A percentile compares a stretch with the other conserved stretches of the same genome.
phyloP scores from a whole-genome alignment of 495 filamentous ascomycete species.

The Penicillium turbatum region DNA sequence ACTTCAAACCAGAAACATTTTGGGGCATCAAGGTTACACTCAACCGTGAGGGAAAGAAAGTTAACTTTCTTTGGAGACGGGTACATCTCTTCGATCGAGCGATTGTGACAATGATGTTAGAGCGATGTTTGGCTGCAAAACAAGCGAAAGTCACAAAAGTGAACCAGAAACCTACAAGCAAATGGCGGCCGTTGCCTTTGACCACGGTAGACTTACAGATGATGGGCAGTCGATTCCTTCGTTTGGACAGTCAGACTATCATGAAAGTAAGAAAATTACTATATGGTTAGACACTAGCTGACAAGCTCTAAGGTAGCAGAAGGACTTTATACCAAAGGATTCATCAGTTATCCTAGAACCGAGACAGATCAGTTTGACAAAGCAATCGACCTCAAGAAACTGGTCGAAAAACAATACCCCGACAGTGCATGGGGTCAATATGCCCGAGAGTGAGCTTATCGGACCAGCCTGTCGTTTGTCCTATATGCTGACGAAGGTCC shows the following conservation, averaged over 20 bases:
- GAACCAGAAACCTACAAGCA: conserved; percentile 84
- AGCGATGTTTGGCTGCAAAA: conserved; percentile 75
- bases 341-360: conserved; percentile 94
- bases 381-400: conserved; percentile 74
- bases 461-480: not conserved
- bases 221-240: conserved; percentile 80
- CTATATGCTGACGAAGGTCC: conserved; percentile 9
- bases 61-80: conserved; percentile 80
- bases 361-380: conserved; percentile 96
- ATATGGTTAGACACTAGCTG: not conserved
- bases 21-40: conserved; percentile 89
- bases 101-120: conserved; percentile 74
- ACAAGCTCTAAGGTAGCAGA: conserved; percentile 59
- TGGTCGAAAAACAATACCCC: conserved; percentile 79
- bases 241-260: conserved; percentile 78
- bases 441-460: conserved; percentile 54
- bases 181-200: conserved; percentile 88
- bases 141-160: conserved; percentile 77
- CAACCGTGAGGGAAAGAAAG: conserved; percentile 68
- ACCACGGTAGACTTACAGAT: conserved; percentile 99
- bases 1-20: conserved; percentile 89
- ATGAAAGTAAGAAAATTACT: conserved; percentile 56
- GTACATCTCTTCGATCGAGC: conserved; percentile 83
- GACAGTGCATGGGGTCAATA: conserved; percentile 76
- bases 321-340: conserved; percentile 86